phyloP scores from a whole-genome alignment of 805 yeast species.

The Lachancea nothofagi region DNA sequence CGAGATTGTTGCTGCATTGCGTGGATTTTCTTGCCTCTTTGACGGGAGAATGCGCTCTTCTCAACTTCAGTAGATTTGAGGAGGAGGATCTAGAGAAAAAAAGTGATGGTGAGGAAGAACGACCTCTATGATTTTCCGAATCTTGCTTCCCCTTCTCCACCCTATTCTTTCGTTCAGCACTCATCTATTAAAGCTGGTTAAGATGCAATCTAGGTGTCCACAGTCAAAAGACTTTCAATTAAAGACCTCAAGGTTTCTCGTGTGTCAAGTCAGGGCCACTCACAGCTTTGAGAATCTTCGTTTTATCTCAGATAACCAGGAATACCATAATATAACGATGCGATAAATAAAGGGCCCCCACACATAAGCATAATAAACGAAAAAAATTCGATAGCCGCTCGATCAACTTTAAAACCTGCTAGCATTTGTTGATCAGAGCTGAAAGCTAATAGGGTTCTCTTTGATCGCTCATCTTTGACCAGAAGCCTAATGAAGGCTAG shows the following conservation, averaged over 20 bases:
- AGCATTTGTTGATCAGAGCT: too few species aligned
- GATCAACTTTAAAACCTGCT: too few species aligned
- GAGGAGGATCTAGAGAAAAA: conserved; percentile 11
- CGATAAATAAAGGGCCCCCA: too few species aligned
- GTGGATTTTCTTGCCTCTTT: conserved; percentile 2
- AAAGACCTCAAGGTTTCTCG: not conserved
- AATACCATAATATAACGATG: too few species aligned
- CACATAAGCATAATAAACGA: too few species aligned
- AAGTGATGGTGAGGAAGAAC: conserved; percentile 8
- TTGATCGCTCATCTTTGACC: too few species aligned
- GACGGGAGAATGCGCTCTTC: conserved; percentile 1
- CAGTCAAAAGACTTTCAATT: not conserved
- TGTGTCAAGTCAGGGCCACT: too few species aligned
- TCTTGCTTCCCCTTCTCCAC: conserved; percentile 5
- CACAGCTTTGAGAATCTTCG: too few species aligned
- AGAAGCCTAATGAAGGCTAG: too few species aligned
- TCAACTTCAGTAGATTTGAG: conserved; percentile 8
- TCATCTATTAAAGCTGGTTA: not conserved
- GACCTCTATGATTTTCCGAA: conserved; percentile 1
- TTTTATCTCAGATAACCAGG: too few species aligned
- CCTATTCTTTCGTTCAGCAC: conserved; percentile 1
- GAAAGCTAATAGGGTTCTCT: too few species aligned
- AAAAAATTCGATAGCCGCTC: too few species aligned
- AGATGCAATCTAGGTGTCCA: not conserved
- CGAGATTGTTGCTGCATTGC: conserved; percentile 1